A percentile compares a stretch with the other conserved stretches of the same genome.
These are phyloP conservation scores for Hypoxylon sp. DNA, from an alignment of 2,329 filamentous ascomycete species.

Conservation along the genomic window DNA sequence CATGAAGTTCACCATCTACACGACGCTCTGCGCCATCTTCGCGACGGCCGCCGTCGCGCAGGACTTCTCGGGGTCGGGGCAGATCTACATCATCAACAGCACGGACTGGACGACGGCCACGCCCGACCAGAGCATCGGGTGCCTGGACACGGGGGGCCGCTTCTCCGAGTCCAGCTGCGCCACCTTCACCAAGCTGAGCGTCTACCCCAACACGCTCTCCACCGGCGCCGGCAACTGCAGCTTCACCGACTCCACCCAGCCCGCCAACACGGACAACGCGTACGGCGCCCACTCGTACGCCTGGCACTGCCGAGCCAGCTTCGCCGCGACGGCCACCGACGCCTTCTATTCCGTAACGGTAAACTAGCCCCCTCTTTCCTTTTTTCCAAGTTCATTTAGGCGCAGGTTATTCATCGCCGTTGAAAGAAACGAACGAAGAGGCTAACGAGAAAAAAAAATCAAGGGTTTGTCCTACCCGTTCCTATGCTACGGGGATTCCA, in stretches of 20 bases:
- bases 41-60: slow-evolving; percentile 19
- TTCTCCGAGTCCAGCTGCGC: slow-evolving; percentile 27
- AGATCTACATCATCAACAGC: slow-evolving; percentile 35
- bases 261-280: slow-evolving; percentile 32
- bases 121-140: slow-evolving; percentile 24
- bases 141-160: slow-evolving; percentile 25
- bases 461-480: slow-evolving; percentile 32
- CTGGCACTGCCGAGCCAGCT: slow-evolving; percentile 21
- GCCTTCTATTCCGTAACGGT: slow-evolving; percentile 25
- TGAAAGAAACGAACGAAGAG: too few species aligned
- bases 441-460: neutral
- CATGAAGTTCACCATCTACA: slow-evolving; percentile 29
- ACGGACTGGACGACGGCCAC: slow-evolving; percentile 18
- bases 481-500: slow-evolving; percentile 32
- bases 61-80: slow-evolving; percentile 30
- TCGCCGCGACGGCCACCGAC: slow-evolving; percentile 6
- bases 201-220: slow-evolving; percentile 18
- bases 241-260: slow-evolving; percentile 30
- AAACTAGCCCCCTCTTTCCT: neutral
- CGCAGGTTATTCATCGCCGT: too few species aligned
- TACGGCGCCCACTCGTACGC: slow-evolving; percentile 31
- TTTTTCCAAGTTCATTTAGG: too few species aligned
- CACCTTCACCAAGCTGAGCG: slow-evolving; percentile 26
- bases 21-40: slow-evolving; percentile 20
- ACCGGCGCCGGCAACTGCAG: slow-evolving; percentile 30